Evolutionary conservation across 345 rosid genomes (phyloP), one percentile per base, ranked within the genome.

Genomic region (Heritiera fomes): DNA sequence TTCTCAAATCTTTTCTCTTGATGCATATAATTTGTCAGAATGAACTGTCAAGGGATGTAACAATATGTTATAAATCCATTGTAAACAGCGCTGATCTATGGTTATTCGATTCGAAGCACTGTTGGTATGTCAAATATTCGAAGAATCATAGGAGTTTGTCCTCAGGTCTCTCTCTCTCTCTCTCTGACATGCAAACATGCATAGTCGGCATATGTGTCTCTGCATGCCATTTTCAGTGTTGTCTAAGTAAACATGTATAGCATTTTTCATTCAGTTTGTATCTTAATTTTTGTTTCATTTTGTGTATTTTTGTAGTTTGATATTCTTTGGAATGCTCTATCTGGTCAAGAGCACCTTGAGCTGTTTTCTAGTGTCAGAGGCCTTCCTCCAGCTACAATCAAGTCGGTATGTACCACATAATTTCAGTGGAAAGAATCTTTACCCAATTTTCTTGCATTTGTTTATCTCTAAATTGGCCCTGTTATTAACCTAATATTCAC

Each of bases 341-440:
- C 98, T 30, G 94, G 98, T 75, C 85, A 90, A 82, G 97, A 95
- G 84, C 98, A 92, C 81, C 91, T 93, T 75, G 86, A 89, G 71
- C 96, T 95, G 68, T 93, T 95, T 82, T 91, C 97, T 80, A 89
- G 85, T 64, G 84, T 95, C 70, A 92, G 89, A 87, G 99, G 99
- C 63, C 84, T 95, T 69, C 89, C 87, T 49, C 87, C 92, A 30
- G 55, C 87, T 80, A 86, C 90, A 55, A 87, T 93, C 75, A 81
- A 88, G 40, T 82, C 81, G 75, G 98, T 95, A 87, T 56, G 92
- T 85, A 76, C 72, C 52, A 2, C 63, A 65, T 30, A 65, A 76
- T 67, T 34, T 14, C 55, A 11, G 10, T 60, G 23, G 41, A 53
- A 28, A 65, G 8, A 75, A 40, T 30, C 49, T 64, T 53, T 34